Percentiles rank a stretch among this genome's conserved stretches.
phyloP scores from a whole-genome alignment of 2,329 filamentous ascomycete genomes.

The Ophiostoma montium region DNA sequence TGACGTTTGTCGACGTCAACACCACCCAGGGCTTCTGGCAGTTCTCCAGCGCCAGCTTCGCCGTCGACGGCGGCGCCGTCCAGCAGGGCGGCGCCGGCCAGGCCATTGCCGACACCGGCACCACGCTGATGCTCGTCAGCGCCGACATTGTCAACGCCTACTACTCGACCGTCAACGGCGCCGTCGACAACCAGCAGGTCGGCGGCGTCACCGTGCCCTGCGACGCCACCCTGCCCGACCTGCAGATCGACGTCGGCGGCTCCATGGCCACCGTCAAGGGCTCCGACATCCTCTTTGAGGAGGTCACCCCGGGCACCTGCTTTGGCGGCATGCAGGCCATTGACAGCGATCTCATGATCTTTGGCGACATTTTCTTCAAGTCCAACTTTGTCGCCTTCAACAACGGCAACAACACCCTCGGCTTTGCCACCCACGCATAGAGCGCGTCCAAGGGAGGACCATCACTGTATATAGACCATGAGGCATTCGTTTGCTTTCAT shows the following conservation, averaged over 20 bases:
- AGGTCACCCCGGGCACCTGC: conserved; percentile 39
- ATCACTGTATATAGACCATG: not conserved
- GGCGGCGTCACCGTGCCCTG: conserved; percentile 36
- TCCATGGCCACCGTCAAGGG: conserved; percentile 42
- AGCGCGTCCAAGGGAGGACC: not conserved
- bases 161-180: conserved; percentile 32
- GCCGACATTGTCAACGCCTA: conserved; percentile 34
- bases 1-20: conserved; percentile 50
- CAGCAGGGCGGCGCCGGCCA: conserved; percentile 27
- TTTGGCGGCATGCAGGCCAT: conserved; percentile 55
- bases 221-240: conserved; percentile 30
- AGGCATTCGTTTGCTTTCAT: not conserved
- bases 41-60: conserved; percentile 42
- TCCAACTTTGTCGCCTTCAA: conserved; percentile 45
- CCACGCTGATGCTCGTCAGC: conserved; percentile 48
- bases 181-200: conserved; percentile 23
- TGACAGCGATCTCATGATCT: conserved; percentile 42
- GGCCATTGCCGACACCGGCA: conserved; percentile 44
- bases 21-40: conserved; percentile 53
- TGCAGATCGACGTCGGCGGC: conserved; percentile 41
- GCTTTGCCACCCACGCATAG: conserved; percentile 33
- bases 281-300: conserved; percentile 37
- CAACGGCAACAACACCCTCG: conserved; percentile 38
- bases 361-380: conserved; percentile 48
- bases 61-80: conserved; percentile 30